phyloP scores from a whole-genome alignment of 176 grass and related monocot genomes.

The Eragrostis curvula region DNA sequence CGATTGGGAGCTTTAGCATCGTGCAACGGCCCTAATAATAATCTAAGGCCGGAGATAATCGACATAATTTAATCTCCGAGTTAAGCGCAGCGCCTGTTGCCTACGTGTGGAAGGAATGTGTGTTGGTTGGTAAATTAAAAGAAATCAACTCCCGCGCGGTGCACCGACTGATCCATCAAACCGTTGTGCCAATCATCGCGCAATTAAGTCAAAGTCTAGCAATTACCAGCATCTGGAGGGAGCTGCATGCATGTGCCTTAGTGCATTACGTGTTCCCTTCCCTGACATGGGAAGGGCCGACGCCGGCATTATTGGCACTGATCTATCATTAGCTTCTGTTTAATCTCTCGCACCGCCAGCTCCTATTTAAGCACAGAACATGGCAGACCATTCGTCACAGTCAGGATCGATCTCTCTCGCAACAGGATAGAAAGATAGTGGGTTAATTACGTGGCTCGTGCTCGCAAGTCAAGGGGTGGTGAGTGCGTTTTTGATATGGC shows the following conservation, averaged over 20 bases:
- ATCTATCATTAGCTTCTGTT: neutral
- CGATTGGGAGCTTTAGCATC: neutral
- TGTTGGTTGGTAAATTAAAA: neutral
- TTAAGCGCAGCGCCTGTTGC: neutral
- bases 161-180: neutral
- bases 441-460: neutral
- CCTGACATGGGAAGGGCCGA: neutral
- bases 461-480: too few species aligned
- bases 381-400: neutral
- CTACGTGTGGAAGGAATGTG: slow-evolving; percentile 31
- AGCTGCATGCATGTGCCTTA: neutral
- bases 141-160: neutral
- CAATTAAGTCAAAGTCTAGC: slow-evolving; percentile 5
- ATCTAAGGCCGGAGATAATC: neutral
- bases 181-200: neutral
- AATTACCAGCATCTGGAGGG: neutral
- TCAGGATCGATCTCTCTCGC: neutral
- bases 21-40: neutral
- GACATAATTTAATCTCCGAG: slow-evolving; percentile 8
- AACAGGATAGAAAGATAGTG: neutral
- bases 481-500: neutral
- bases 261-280: slow-evolving; percentile 15
- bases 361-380: slow-evolving; percentile 24
- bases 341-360: neutral
- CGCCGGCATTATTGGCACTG: neutral